phyloP scores from a whole-genome alignment of 768 basidiomycete species.

The Tylopilus balloui region DNA sequence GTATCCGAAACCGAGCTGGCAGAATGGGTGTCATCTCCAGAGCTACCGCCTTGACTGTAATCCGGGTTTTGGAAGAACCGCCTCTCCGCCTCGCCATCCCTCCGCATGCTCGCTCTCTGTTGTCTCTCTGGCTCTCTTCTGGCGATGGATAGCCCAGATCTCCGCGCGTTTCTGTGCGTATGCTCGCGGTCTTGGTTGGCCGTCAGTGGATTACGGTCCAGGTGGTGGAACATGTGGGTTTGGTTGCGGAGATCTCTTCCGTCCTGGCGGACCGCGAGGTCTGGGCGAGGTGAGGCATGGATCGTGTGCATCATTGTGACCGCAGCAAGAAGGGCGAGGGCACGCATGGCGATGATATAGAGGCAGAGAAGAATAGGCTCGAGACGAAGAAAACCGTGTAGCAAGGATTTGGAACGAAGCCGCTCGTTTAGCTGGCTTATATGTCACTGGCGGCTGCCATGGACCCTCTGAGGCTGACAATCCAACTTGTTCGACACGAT shows the following conservation, averaged over 20 bases:
- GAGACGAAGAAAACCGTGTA: neutral
- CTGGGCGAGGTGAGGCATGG: constrained; percentile 23
- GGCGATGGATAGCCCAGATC: neutral
- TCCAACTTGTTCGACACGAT: no score
- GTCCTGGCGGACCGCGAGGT: constrained; percentile 17
- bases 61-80: constrained; percentile 26
- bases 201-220: constrained; percentile 29
- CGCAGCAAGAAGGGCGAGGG: constrained; percentile 22
- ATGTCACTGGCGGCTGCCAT: constrained; percentile 23
- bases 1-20: constrained; percentile 10
- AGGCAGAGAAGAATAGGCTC: constrained; percentile 7
- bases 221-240: constrained; percentile 25
- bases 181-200: constrained; percentile 14
- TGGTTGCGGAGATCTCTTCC: constrained; percentile 18
- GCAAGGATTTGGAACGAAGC: neutral
- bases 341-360: constrained; percentile 27
- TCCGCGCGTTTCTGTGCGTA: neutral
- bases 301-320: constrained; percentile 17
- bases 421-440: constrained; percentile 11
- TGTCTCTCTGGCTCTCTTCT: neutral
- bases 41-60: constrained; percentile 21
- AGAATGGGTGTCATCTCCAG: constrained; percentile 3
- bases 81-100: constrained; percentile 1
- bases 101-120: neutral
- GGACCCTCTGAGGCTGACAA: constrained; percentile 17